A percentile compares a stretch with the other conserved stretches of the same genome.
phyloP scores from a whole-genome alignment of 2,329 filamentous ascomycete species.

The Pseudogymnoascus sp. region DNA sequence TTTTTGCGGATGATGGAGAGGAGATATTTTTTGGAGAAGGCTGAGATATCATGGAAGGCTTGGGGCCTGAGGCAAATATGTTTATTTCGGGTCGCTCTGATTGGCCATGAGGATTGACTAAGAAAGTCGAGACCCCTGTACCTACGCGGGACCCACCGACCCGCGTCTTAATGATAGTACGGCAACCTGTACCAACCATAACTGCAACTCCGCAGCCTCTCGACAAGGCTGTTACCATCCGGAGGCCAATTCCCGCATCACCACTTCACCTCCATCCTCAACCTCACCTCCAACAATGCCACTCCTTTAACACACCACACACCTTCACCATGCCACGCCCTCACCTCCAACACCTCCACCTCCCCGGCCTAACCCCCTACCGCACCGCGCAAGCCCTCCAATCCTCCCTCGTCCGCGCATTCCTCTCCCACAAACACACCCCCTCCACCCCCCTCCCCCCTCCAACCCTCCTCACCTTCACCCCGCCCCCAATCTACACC shows the following conservation, averaged over 20 bases:
- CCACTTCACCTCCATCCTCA: not conserved
- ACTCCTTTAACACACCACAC: not conserved
- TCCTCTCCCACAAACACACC: constrained; percentile 45
- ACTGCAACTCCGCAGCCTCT: not conserved
- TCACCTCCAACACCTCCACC: constrained; percentile 49
- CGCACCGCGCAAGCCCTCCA: constrained; percentile 46
- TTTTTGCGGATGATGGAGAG: not conserved
- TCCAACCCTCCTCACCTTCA: constrained; percentile 73
- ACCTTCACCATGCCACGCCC: not conserved
- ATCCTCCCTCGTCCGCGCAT: constrained; percentile 43
- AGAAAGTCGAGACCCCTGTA: not conserved
- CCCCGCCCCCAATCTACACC: constrained; percentile 37
- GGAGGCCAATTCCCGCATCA: not conserved
- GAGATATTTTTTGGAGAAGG: not conserved
- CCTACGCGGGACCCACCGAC: not conserved
- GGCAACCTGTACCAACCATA: not conserved
- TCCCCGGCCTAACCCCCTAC: constrained; percentile 47
- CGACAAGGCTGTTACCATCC: not conserved
- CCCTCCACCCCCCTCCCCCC: constrained; percentile 41
- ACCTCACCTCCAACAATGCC: not conserved
- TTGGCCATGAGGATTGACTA: not conserved
- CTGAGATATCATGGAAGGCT: not conserved
- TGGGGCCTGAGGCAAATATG: not conserved
- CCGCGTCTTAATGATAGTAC: not conserved
- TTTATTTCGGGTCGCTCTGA: not conserved